Base-by-base conservation (phyloP, 176 grass and related monocot genomes). In the Oryza nivara region DNA sequence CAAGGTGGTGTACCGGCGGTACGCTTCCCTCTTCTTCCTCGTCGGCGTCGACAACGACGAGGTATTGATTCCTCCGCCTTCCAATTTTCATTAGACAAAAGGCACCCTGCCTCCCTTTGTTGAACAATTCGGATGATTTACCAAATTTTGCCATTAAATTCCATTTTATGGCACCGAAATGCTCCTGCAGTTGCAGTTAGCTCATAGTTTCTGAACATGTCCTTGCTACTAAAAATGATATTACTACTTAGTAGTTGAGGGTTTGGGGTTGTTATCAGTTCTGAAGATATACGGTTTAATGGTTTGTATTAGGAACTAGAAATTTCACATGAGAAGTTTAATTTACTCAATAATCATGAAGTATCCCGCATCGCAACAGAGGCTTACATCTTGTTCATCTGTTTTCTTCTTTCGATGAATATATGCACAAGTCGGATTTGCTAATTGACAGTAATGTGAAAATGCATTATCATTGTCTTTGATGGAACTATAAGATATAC, bases 21-120 rank as follows among this genome's bases (percentile, higher is more conserved):
- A 98, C 71, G 96, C 96, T 9, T 98, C 96, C 38, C 96, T 98
- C 22, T 98, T 98, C 80, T 98, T 98, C 91, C 84, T 98, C 28
- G 96, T 98, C 28, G 96, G 96, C 51, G 89, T 98, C 16, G 96
- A 98, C 89, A 98, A 95, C 43, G 91, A 98, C 78, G 96, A 98
- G 91, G 96, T 98, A 73, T 51, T 41, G 1, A 41, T 7, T 41
- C 40, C 40, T 41, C 7, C 40, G 40, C 40, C 40, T 41, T 7
- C 40, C 40, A 7, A 41, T 41, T 41, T 41, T 41, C 40, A 1
- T 41, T 41, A 41, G 40, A 41, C 7, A 41, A 41, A 41, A 41
- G 40, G 40, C 40, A 41, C 40, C 40, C 1, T 41, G 40, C 40
- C 40, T 41, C 65, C 6, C 41, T 2, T 2, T 70, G 2, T 65